Percentiles rank a stretch among this genome's conserved stretches.
Evolutionary conservation across 129 eudicot species (phyloP).

Genomic region (Lactuca sativa): DNA sequence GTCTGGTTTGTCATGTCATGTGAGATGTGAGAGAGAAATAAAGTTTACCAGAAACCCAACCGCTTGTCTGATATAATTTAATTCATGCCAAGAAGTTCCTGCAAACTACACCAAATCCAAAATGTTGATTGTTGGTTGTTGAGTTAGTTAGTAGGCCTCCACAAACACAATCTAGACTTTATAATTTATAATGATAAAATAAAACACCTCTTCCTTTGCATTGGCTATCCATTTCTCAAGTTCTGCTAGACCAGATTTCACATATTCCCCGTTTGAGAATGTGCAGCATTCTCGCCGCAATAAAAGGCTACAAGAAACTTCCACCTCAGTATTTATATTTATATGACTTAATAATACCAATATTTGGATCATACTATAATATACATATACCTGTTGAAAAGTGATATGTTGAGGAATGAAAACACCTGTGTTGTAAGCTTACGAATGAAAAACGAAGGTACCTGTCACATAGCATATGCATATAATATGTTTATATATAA

Average conservation of each 20-base stretch:
- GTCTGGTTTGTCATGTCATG: too few relatives aligned
- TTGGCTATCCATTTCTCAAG: conserved; percentile 91
- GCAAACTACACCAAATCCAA: conserved; percentile 57
- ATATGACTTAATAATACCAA: background rate
- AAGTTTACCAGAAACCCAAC: conserved; percentile 85
- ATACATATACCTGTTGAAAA: conserved; percentile 79
- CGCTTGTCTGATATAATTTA: conserved; percentile 97
- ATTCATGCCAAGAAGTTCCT: conserved; percentile 98
- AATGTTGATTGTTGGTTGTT: conserved; percentile 12
- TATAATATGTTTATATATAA: too few relatives aligned
- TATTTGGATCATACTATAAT: background rate
- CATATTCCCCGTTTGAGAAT: conserved; percentile 95
- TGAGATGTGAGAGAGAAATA: too few relatives aligned
- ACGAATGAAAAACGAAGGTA: conserved; percentile 96
- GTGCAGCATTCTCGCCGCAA: conserved; percentile 99
- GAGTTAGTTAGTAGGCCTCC: background rate
- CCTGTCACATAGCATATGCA: conserved; percentile 42
- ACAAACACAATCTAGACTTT: too few relatives aligned
- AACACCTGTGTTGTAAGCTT: conserved; percentile 96
- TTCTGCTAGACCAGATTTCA: conserved; percentile 98
- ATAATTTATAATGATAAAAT: too few relatives aligned
- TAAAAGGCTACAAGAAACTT: conserved; percentile 52
- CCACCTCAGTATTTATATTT: conserved; percentile 7
- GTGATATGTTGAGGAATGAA: conserved; percentile 92
- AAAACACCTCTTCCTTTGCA: conserved; percentile 81